Base-by-base conservation (phyloP, 306 rosid species). In the Ochetophila trinervis region DNA sequence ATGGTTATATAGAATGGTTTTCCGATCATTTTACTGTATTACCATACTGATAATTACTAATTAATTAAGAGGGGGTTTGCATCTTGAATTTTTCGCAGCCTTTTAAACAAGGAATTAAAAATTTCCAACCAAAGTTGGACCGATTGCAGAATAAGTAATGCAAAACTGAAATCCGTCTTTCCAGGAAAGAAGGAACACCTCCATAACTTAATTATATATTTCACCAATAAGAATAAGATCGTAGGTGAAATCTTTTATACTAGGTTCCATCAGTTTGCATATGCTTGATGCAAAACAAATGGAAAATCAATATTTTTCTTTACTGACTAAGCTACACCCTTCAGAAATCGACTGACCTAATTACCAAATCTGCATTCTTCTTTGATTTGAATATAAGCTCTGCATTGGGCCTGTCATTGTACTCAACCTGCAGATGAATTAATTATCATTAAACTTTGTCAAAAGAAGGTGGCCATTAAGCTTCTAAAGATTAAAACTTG, bases 321-420 rank as follows among this genome's bases (percentile, higher is more conserved):
- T 32, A 48, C 34, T 17, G 20, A 19, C 5, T 18, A n/a, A 45
- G 63, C n/a, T 68, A 67, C 63, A 8, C 49, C 4, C 47, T 60
- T 87, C 81, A 89, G 74, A 79, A 76, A 74, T 89, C 95, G 57
- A 92, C 77, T 6, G 98, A 92, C 65, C 78, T 79, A 58, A 92
- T 89, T 59, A 89, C 67, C 66, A 87, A 37, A 80, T 89, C 91
- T 50, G 91, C 92, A 60, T 87, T 89, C 78, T 68, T 81, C 88
- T 84, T 90, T 56, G 91, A 87, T 82, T 89, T 87, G 74, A 82
- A 74, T 65, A 93, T 73, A 59, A 82, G 86, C 80, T 87, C 97
- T 5, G 91, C 97, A 62, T 93, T 93, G 12, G 88, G 87, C 77
- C 88, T 71, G 80, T 93, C 95, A 34, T 93, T 89, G 86, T 89